phyloP scores from a whole-genome alignment of 1,284 basidiomycete species.

The Melampsora abietis-canadensis region DNA sequence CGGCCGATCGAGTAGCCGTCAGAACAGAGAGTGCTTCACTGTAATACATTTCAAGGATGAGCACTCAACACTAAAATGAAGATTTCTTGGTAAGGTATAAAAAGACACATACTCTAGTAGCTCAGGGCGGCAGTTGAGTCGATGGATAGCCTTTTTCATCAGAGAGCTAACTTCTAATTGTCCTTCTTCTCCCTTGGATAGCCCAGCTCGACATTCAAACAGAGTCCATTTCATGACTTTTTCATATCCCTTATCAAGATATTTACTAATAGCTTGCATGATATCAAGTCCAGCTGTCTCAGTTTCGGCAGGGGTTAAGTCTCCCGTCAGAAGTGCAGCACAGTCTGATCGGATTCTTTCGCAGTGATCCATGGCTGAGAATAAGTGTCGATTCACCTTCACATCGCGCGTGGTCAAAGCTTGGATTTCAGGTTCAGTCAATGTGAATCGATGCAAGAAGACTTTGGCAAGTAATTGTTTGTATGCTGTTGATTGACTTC shows the following conservation, averaged over 20 bases:
- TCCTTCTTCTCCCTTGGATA: conserved; percentile 65
- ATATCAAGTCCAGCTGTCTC: conserved; percentile 69
- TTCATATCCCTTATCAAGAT: conserved; percentile 82
- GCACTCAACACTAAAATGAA: conserved; percentile 10
- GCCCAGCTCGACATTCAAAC: conserved; percentile 71
- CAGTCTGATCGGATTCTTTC: conserved; percentile 79
- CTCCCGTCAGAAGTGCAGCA: conserved; percentile 78
- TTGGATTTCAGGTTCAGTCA: conserved; percentile 68
- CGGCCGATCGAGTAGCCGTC: conserved; percentile 74
- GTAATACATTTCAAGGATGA: neutral
- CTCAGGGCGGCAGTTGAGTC: conserved; percentile 71
- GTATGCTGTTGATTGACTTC: conserved; percentile 59
- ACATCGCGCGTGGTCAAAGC: conserved; percentile 74
- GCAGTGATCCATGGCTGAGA: conserved; percentile 80
- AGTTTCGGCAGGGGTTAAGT: conserved; percentile 51
- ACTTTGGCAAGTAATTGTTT: conserved; percentile 69
- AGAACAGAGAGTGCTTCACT: conserved; percentile 76
- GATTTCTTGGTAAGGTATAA: neutral
- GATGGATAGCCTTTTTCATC: conserved; percentile 69
- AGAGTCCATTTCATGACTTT: conserved; percentile 83
- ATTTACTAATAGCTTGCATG: conserved; percentile 72
- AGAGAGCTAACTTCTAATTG: conserved; percentile 71
- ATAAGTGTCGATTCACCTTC: conserved; percentile 69
- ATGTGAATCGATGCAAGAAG: conserved; percentile 80
- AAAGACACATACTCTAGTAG: conserved; percentile 65